Percentiles rank a stretch among this genome's conserved stretches.
These are phyloP conservation scores for Rhizophora mangle DNA, from an alignment of 345 rosid species.

Conservation along the genomic window DNA sequence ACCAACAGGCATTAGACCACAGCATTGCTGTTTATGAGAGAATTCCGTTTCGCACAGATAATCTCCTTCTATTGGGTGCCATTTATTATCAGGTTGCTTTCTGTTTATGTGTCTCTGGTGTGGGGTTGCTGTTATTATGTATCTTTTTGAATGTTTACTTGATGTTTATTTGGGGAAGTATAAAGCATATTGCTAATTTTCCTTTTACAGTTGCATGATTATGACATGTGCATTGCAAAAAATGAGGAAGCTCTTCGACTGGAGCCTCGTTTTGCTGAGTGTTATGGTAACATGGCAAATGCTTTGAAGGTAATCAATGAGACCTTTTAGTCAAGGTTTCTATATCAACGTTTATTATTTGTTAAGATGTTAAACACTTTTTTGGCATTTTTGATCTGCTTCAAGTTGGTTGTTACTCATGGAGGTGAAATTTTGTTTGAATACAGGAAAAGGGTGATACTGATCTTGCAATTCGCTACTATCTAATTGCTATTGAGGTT, in stretches of 20 bases:
- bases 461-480: slow-evolving; percentile 86
- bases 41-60: slow-evolving; percentile 77
- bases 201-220: slow-evolving; percentile 71
- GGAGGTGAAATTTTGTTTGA: not conserved
- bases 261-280: slow-evolving; percentile 94
- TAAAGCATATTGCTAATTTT: not conserved
- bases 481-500: slow-evolving; percentile 96
- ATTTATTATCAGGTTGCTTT: slow-evolving; percentile 78
- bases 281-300: slow-evolving; percentile 99
- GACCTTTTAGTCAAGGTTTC: no score
- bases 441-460: slow-evolving; percentile 90
- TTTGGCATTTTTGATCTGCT: not conserved
- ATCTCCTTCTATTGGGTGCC: slow-evolving; percentile 94
- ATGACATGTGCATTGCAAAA: slow-evolving; percentile 91
- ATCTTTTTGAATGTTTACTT: not conserved
- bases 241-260: slow-evolving; percentile 95
- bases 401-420: not conserved
- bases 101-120: not conserved
- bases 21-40: slow-evolving; percentile 74
- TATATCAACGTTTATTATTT: not conserved
- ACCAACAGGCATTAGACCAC: slow-evolving; percentile 76
- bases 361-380: slow-evolving; percentile 2
- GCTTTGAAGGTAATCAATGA: slow-evolving; percentile 80
- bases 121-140: not conserved
- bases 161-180: not conserved